Percentiles rank a stretch among this genome's conserved stretches.
phyloP scores from a whole-genome alignment of 2,329 filamentous ascomycete genomes.

The Fusarium setosum region DNA sequence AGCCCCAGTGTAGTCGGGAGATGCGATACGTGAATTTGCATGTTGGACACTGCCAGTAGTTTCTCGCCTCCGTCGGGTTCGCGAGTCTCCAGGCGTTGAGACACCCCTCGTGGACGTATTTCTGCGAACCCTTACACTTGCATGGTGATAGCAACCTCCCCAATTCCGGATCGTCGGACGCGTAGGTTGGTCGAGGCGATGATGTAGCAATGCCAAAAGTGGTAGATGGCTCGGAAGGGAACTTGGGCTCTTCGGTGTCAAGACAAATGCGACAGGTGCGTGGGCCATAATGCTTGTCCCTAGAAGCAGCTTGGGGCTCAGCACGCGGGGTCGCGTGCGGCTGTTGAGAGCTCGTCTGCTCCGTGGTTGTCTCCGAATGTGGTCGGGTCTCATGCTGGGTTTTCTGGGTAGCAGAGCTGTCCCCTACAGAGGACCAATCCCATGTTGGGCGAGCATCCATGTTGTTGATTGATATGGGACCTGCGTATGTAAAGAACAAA shows the following conservation, averaged over 20 bases:
- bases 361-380: slow-evolving; percentile 10
- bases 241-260: slow-evolving; percentile 70
- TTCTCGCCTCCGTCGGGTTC: slow-evolving; percentile 72
- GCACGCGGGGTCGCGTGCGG: slow-evolving; percentile 10
- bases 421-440: slow-evolving; percentile 41
- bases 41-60: slow-evolving; percentile 89
- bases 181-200: slow-evolving; percentile 65
- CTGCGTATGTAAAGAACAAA: slow-evolving; percentile 33
- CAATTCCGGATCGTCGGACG: slow-evolving; percentile 77
- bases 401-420: slow-evolving; percentile 19
- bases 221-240: slow-evolving; percentile 48
- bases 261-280: slow-evolving; percentile 91
- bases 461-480: slow-evolving; percentile 33
- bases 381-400: slow-evolving; percentile 18
- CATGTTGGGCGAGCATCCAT: slow-evolving; percentile 45
- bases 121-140: slow-evolving; percentile 91
- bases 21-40: slow-evolving; percentile 87
- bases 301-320: slow-evolving; percentile 22
- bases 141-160: slow-evolving; percentile 90
- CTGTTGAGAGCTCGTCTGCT: slow-evolving; percentile 8
- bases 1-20: slow-evolving; percentile 80
- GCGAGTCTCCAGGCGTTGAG: slow-evolving; percentile 84
- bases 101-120: slow-evolving; percentile 94
- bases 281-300: slow-evolving; percentile 68
- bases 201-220: slow-evolving; percentile 47